These are phyloP conservation scores for Pyricularia grisea DNA, from an alignment of 2,329 filamentous ascomycete genomes.

Conservation along the genomic window DNA sequence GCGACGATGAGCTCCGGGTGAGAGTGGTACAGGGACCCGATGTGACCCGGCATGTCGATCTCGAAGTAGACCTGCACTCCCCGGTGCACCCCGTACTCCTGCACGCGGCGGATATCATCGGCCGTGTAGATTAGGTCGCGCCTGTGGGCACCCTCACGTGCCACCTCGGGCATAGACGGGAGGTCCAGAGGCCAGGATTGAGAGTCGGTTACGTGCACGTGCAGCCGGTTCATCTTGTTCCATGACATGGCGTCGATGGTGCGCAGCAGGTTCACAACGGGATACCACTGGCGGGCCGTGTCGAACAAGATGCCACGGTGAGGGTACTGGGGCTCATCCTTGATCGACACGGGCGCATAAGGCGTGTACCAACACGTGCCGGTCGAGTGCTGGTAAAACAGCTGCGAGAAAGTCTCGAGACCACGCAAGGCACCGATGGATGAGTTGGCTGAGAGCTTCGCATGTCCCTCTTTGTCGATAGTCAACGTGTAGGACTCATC, in stretches of 20 bases:
- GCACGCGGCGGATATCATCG: constrained; percentile 53
- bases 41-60: constrained; percentile 76
- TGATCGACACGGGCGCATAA: constrained; percentile 59
- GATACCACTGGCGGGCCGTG: constrained; percentile 63
- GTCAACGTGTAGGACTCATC: constrained; percentile 70
- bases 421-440: constrained; percentile 62
- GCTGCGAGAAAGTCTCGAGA: constrained; percentile 69
- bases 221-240: constrained; percentile 77
- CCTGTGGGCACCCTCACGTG: constrained; percentile 64
- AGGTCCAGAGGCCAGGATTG: constrained; percentile 83
- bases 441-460: constrained; percentile 53
- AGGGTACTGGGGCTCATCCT: constrained; percentile 63
- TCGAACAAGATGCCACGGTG: constrained; percentile 78
- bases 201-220: constrained; percentile 73
- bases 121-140: constrained; percentile 58
- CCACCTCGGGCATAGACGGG: constrained; percentile 61
- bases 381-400: constrained; percentile 64
- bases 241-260: constrained; percentile 69
- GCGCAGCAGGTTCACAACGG: constrained; percentile 56
- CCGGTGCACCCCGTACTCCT: constrained; percentile 58
- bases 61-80: constrained; percentile 67
- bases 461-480: constrained; percentile 47
- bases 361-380: constrained; percentile 55
- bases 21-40: constrained; percentile 54
- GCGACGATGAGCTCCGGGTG: constrained; percentile 66